Conservation (phyloP, 768 basidiomycete genomes). For the Mycena rebaudengoi region DNA sequence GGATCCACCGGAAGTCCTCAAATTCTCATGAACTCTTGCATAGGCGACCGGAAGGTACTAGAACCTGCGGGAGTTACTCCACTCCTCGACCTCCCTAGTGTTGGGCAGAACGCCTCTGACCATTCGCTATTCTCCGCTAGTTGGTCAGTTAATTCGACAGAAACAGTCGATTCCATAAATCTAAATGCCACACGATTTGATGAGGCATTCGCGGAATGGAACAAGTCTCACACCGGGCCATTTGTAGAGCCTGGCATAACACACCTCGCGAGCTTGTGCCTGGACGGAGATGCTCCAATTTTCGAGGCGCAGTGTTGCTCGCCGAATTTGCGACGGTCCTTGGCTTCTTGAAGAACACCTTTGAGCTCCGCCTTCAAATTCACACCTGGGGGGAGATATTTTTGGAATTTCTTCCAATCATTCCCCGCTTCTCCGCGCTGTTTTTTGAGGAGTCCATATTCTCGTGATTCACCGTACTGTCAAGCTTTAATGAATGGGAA, state of each 20-base stretch:
- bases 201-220: constrained; percentile 31
- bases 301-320: constrained; percentile 15
- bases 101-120: constrained; percentile 30
- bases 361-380: not conserved
- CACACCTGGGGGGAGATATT: not conserved
- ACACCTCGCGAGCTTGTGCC: constrained; percentile 27
- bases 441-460: not conserved
- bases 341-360: not conserved
- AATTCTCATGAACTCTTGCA: constrained; percentile 1
- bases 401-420: not conserved
- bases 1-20: constrained; percentile 39
- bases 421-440: not conserved
- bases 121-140: constrained; percentile 27
- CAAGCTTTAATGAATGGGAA: not conserved
- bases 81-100: constrained; percentile 26
- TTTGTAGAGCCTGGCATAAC: constrained; percentile 26
- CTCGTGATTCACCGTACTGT: constrained; percentile 22
- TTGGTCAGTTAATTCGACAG: constrained; percentile 30
- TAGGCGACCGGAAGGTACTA: not conserved
- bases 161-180: constrained; percentile 12
- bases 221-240: constrained; percentile 32
- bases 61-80: constrained; percentile 15
- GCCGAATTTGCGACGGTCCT: not conserved
- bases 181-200: constrained; percentile 24
- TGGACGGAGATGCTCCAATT: constrained; percentile 14